Percentiles rank a stretch among this genome's conserved stretches.
Conservation (phyloP, 228 moss, liverwort and hornwort species). For the Sphagnum fallax region DNA sequence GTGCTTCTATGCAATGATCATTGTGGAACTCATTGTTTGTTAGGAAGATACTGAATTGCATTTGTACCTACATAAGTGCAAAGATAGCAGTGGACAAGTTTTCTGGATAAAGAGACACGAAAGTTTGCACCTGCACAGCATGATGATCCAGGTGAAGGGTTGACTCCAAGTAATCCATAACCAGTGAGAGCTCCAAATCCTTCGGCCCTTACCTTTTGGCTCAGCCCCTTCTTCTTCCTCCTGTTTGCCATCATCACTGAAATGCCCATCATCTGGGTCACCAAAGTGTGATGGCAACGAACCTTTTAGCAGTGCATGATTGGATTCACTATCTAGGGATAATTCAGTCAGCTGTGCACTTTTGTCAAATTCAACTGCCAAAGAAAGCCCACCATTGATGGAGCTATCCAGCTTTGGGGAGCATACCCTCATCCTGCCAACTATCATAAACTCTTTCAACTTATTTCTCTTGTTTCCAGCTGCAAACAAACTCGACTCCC, state of each 20-base stretch:
- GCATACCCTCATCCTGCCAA: slow-evolving; percentile 36
- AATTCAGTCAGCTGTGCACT: slow-evolving; percentile 26
- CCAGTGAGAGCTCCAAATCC: slow-evolving; percentile 4
- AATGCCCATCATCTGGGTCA: slow-evolving; percentile 9
- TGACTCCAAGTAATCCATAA: slow-evolving; percentile 32
- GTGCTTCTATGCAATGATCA: background rate
- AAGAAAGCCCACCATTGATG: slow-evolving; percentile 23
- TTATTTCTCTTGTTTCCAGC: background rate
- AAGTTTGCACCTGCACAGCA: slow-evolving; percentile 44
- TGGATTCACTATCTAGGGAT: slow-evolving; percentile 30
- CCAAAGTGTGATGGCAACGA: slow-evolving; percentile 22
- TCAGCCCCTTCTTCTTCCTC: slow-evolving; percentile 4
- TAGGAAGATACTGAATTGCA: background rate
- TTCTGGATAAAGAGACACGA: background rate
- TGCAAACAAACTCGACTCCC: no score
- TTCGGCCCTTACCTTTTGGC: background rate
- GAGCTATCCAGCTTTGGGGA: slow-evolving; percentile 34
- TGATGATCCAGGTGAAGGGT: slow-evolving; percentile 58
- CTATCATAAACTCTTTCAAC: background rate
- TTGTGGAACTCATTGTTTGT: background rate
- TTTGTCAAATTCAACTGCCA: slow-evolving; percentile 9
- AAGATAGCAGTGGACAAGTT: background rate
- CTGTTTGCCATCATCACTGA: slow-evolving; percentile 1
- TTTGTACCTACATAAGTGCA: background rate
- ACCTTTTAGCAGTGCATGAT: slow-evolving; percentile 25